These are phyloP conservation scores for Cornus controversa DNA, from an alignment of 148 eudicot genomes.

Conservation along the genomic window DNA sequence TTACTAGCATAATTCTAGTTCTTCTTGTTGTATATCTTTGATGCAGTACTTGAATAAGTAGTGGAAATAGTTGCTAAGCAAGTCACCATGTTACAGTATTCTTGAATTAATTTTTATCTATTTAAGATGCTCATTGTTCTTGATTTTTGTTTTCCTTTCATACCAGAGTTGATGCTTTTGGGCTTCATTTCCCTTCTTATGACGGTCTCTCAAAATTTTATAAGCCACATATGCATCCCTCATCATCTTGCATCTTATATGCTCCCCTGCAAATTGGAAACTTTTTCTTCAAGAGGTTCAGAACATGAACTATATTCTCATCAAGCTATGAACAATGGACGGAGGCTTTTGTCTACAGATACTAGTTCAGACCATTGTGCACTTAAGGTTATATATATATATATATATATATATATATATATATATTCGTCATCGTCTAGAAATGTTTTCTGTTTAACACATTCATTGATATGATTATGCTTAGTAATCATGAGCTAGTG, in stretches of 20 bases:
- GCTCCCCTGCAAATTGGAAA: constrained; percentile 70
- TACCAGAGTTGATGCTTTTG: constrained; percentile 90
- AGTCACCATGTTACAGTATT: no score
- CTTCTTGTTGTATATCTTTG: no score
- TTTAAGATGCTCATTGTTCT: neutral
- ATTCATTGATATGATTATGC: neutral
- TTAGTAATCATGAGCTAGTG: neutral
- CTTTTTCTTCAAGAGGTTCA: neutral
- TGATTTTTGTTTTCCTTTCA: neutral
- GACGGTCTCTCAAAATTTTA: constrained; percentile 66
- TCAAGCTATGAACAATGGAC: constrained; percentile 24
- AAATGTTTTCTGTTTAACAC: no score
- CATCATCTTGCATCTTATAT: constrained; percentile 48
- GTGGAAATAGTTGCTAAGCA: no score
- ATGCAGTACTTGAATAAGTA: no score
- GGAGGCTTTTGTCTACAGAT: constrained; percentile 56
- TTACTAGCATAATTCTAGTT: no score
- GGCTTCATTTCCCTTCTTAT: constrained; percentile 87
- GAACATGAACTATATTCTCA: constrained; percentile 27
- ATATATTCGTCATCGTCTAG: no score
- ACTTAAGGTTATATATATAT: constrained; percentile 26
- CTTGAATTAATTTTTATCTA: neutral
- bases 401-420: no score
- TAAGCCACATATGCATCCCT: constrained; percentile 71
- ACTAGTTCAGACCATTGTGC: constrained; percentile 27